These are phyloP conservation scores for Colletotrichum sp. DNA, from an alignment of 2,329 filamentous ascomycete species.

Conservation along the genomic window DNA sequence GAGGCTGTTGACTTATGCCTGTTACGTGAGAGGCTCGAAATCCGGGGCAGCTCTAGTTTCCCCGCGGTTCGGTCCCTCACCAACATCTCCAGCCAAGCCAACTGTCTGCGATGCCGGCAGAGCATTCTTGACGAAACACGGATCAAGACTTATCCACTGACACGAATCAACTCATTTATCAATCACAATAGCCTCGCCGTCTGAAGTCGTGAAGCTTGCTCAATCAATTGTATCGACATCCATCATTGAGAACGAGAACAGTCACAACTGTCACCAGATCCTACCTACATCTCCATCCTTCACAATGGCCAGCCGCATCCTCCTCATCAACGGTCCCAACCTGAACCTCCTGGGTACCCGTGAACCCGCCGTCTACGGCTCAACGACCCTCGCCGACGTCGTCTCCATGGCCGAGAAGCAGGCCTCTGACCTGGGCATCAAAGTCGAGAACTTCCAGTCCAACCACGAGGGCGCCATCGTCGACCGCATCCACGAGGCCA, in stretches of 20 bases:
- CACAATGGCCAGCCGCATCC: slow-evolving; percentile 53
- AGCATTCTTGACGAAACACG: not conserved
- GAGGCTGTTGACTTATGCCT: not conserved
- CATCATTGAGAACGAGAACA: not conserved
- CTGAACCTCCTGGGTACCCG: slow-evolving; percentile 80
- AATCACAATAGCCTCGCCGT: not conserved
- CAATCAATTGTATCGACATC: not conserved
- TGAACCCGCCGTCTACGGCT: slow-evolving; percentile 77
- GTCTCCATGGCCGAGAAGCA: slow-evolving; percentile 53
- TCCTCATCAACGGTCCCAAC: slow-evolving; percentile 83
- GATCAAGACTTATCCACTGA: slow-evolving; percentile 9
- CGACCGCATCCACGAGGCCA: slow-evolving; percentile 74
- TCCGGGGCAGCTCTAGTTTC: not conserved
- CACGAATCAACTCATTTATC: not conserved
- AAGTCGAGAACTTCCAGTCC: slow-evolving; percentile 65
- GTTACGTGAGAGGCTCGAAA: not conserved
- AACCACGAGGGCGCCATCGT: slow-evolving; percentile 80
- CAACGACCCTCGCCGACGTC: slow-evolving; percentile 70
- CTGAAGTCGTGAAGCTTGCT: not conserved
- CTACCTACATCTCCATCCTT: not conserved
- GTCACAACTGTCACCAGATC: not conserved
- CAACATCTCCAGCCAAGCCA: not conserved
- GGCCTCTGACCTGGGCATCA: slow-evolving; percentile 49
- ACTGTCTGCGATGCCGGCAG: not conserved
- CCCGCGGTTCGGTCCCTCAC: not conserved